phyloP scores from a whole-genome alignment of 2,329 filamentous ascomycete species.

The Chlorencoelia australis region DNA sequence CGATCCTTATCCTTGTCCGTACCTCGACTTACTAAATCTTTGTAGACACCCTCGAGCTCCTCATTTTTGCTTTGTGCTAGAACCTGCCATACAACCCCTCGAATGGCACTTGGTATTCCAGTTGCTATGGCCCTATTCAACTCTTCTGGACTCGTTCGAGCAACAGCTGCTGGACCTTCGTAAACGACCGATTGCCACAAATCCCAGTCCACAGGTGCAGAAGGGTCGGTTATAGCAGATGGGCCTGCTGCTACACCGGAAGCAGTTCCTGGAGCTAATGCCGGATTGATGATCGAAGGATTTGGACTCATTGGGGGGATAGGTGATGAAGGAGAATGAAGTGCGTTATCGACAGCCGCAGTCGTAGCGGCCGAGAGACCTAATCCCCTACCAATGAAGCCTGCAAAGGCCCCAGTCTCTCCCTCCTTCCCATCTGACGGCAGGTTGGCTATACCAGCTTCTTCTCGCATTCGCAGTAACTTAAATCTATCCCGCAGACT shows the following conservation, averaged over 20 bases:
- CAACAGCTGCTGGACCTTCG: slow-evolving; percentile 81
- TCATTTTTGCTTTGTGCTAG: slow-evolving; percentile 91
- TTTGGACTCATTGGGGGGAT: slow-evolving; percentile 33
- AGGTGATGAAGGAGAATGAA: slow-evolving; percentile 33
- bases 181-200: slow-evolving; percentile 95
- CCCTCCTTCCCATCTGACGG: slow-evolving; percentile 35
- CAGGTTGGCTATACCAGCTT: slow-evolving; percentile 47
- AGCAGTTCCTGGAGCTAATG: slow-evolving; percentile 74
- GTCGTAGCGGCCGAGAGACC: slow-evolving; percentile 37
- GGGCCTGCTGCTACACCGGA: slow-evolving; percentile 71
- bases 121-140: slow-evolving; percentile 83
- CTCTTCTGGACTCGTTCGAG: slow-evolving; percentile 79
- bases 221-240: slow-evolving; percentile 53
- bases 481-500: slow-evolving; percentile 75
- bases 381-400: slow-evolving; percentile 31
- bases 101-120: slow-evolving; percentile 88
- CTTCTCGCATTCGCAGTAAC: slow-evolving; percentile 63
- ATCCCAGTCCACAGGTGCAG: slow-evolving; percentile 87
- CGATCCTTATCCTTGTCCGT: slow-evolving; percentile 70
- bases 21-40: slow-evolving; percentile 67
- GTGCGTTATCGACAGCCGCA: slow-evolving; percentile 21
- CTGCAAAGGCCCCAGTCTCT: slow-evolving; percentile 32
- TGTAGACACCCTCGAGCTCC: slow-evolving; percentile 79
- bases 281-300: slow-evolving; percentile 55
- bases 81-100: slow-evolving; percentile 98